These are phyloP conservation scores for Endothia cerciana DNA, from an alignment of 2,329 filamentous ascomycete species.

Conservation along the genomic window DNA sequence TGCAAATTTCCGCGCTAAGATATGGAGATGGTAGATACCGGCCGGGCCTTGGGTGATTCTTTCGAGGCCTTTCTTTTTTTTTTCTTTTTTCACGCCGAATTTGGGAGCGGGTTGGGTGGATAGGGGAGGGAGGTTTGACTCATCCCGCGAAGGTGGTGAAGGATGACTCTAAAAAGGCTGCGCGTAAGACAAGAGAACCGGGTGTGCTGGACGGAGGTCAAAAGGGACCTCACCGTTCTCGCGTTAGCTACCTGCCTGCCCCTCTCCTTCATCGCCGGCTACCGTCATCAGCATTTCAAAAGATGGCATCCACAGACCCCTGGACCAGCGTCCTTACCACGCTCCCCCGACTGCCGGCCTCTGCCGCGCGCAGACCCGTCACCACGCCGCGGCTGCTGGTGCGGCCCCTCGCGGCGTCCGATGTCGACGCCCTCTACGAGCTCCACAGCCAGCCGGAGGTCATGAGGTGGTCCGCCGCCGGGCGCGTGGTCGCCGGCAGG, in stretches of 20 bases:
- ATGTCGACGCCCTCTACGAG: conserved; percentile 53
- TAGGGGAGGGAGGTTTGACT: background rate
- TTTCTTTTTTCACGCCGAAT: too few relatives aligned
- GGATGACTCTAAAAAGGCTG: background rate
- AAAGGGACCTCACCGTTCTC: background rate
- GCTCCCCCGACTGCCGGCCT: conserved; percentile 2
- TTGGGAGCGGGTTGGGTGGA: too few relatives aligned
- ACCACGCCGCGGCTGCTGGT: conserved; percentile 21
- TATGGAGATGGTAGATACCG: background rate
- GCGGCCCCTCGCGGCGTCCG: conserved; percentile 33
- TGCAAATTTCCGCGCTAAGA: background rate
- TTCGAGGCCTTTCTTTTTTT: background rate
- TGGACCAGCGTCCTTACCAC: conserved; percentile 18
- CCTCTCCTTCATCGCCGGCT: too few relatives aligned
- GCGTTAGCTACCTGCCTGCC: background rate
- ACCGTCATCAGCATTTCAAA: too few relatives aligned
- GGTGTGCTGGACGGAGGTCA: background rate
- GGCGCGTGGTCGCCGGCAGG: conserved; percentile 45
- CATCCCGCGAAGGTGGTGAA: background rate
- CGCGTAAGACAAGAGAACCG: background rate
- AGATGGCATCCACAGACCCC: background rate
- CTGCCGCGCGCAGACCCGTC: background rate
- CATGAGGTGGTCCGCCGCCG: conserved; percentile 59
- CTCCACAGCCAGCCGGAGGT: conserved; percentile 63
- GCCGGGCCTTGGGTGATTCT: too few relatives aligned